Conservation (phyloP, 345 rosid species). For the Euphorbia peplus region DNA sequence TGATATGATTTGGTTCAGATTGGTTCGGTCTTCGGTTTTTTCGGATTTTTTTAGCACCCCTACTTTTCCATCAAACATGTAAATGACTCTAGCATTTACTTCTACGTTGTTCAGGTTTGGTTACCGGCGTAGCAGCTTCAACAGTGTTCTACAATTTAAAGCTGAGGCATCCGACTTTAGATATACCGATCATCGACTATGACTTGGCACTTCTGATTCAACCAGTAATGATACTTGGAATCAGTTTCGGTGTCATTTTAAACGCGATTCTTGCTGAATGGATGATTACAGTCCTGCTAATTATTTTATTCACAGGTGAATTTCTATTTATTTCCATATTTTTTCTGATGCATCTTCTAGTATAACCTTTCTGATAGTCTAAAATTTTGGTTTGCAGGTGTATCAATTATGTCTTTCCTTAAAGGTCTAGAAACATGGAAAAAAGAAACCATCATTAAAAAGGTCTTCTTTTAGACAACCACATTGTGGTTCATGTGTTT, state of each 20-base stretch:
- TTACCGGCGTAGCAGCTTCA: slow-evolving; percentile 42
- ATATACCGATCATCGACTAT: slow-evolving; percentile 47
- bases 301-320: slow-evolving; percentile 37
- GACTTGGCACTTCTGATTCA: slow-evolving; percentile 51
- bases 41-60: no score
- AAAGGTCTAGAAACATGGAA: slow-evolving; percentile 55
- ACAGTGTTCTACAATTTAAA: slow-evolving; percentile 40
- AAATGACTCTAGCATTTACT: neutral
- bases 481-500: neutral
- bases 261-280: slow-evolving; percentile 49
- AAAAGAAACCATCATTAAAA: slow-evolving; percentile 38
- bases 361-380: neutral
- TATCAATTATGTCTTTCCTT: slow-evolving; percentile 41
- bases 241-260: slow-evolving; percentile 44
- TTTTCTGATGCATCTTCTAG: neutral
- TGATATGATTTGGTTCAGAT: no score
- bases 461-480: no score
- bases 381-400: slow-evolving; percentile 24
- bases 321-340: neutral
- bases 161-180: slow-evolving; percentile 48
- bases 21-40: no score
- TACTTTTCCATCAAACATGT: no score
- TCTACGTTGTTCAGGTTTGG: slow-evolving; percentile 38
- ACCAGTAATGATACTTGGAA: slow-evolving; percentile 48
- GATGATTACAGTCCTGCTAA: slow-evolving; percentile 51